Evolutionary conservation across 495 filamentous ascomycete species (phyloP), one percentile per base, ranked within the genome.

Genomic region (Penicillium herquei): DNA sequence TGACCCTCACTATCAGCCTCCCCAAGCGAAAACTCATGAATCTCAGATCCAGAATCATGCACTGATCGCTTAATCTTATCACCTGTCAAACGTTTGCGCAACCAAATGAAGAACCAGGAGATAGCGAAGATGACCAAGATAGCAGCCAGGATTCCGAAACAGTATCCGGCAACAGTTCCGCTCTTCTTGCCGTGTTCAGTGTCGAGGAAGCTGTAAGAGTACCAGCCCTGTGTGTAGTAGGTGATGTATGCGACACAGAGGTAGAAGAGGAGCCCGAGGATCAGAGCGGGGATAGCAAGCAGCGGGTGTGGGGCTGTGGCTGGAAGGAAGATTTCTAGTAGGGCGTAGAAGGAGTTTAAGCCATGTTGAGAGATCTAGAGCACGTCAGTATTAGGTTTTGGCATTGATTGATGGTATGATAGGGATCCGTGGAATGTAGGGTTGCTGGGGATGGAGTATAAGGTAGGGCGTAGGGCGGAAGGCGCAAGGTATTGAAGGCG

Each of bases 171-270:
- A 59, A 84, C 74, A 11, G 56, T 42, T 33, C 71, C 65, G 63
- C 74, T 67, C 63, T 76, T 61, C 69, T 79, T 70, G 35, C 70
- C 62, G 65, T 71, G 67, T 50, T 70, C 60, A 0, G 81, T 78
- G 66, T 95, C 76, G 0, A 94, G 75, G 74, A 95, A 95, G 44
- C 58, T 57, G 67, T 95, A 95, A 0, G 87, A 77, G 65, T 90
- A 96, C 61, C 87, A 92, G 1, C 81, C 82, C 63, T 89, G 71
- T 0, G 84, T 85, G 0, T 82, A 81, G 51, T 81, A 65, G 11
- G 87, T 92, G 32, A 96, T 57, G 65, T 92, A 93, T 0, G 88
- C 89, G 9, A 96, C 73, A 17, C 73, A 80, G 6, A 91, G 79
- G 63, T 96, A 96, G 4, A 86, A 67, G 0, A 83, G 81, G 31